Evolutionary conservation across 1,284 basidiomycete species (phyloP).

Genomic region (Omphalotus olearius): DNA sequence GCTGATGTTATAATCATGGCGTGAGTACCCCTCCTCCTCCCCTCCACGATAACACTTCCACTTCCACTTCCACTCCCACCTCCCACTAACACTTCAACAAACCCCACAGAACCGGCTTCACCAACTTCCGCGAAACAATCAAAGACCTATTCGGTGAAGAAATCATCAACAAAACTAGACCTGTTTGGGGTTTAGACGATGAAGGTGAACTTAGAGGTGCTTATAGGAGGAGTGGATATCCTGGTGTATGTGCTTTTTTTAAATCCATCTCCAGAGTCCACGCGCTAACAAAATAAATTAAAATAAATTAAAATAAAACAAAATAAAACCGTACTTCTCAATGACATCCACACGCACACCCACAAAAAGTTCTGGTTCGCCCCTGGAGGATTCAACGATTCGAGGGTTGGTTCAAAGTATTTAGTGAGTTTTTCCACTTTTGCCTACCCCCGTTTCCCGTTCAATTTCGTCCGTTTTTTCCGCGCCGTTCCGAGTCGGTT

Average conservation of each 20-base stretch:
- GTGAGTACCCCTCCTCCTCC: constrained; percentile 18
- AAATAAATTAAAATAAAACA: too few species aligned
- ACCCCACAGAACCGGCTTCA: constrained; percentile 22
- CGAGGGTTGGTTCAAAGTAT: constrained; percentile 29
- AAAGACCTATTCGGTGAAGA: constrained; percentile 20
- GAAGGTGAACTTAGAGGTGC: constrained; percentile 20
- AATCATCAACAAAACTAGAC: constrained; percentile 18
- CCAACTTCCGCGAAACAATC: constrained; percentile 12
- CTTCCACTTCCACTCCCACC: not conserved
- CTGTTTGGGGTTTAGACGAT: constrained; percentile 23
- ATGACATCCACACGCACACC: too few species aligned
- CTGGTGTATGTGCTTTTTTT: constrained; percentile 21
- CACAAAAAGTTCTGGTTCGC: constrained; percentile 29
- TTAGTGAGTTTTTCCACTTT: too few species aligned
- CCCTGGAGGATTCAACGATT: constrained; percentile 27
- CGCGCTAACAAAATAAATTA: too few species aligned
- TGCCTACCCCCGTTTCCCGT: too few species aligned
- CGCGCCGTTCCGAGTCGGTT: too few species aligned
- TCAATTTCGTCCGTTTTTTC: too few species aligned
- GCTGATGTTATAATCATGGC: constrained; percentile 29
- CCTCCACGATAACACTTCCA: not conserved
- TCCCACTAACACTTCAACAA: not conserved
- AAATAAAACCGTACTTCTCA: too few species aligned
- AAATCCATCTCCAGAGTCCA: too few species aligned
- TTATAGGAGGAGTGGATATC: constrained; percentile 30